These are phyloP conservation scores for Apiospora malaysiana DNA, from an alignment of 2,329 filamentous ascomycete species.

Conservation along the genomic window DNA sequence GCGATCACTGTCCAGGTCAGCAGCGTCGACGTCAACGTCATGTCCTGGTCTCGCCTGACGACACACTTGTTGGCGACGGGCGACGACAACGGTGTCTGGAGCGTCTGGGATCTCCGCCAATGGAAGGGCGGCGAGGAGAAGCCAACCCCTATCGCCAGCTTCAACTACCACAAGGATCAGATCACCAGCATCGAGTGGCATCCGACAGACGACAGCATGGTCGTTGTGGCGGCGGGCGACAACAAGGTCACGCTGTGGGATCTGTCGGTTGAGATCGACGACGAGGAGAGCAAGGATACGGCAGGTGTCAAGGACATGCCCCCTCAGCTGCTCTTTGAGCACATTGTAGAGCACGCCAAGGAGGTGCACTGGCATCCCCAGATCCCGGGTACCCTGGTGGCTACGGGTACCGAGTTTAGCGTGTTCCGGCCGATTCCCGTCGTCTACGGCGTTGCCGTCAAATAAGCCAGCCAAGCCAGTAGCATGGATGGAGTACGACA, in stretches of 20 bases:
- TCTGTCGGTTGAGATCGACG: slow-evolving; percentile 92
- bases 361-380: slow-evolving; percentile 98
- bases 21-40: slow-evolving; percentile 89
- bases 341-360: slow-evolving; percentile 94
- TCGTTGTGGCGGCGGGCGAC: slow-evolving; percentile 90
- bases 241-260: slow-evolving; percentile 97
- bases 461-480: slow-evolving; percentile 27
- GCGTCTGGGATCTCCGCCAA: slow-evolving; percentile 92
- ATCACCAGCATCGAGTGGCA: slow-evolving; percentile 98
- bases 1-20: slow-evolving; percentile 87
- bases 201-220: slow-evolving; percentile 93
- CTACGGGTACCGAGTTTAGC: slow-evolving; percentile 89
- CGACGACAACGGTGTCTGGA: slow-evolving; percentile 92
- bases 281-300: slow-evolving; percentile 92
- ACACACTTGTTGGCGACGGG: slow-evolving; percentile 90
- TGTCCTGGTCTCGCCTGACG: slow-evolving; percentile 92
- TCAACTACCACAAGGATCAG: slow-evolving; percentile 94
- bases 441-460: slow-evolving; percentile 49
- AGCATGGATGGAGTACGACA: neutral
- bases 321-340: slow-evolving; percentile 92
- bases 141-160: slow-evolving; percentile 87
- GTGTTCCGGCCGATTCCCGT: slow-evolving; percentile 86
- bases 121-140: slow-evolving; percentile 77
- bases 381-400: slow-evolving; percentile 87
- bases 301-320: slow-evolving; percentile 89